Evolutionary conservation across 306 rosid genomes (phyloP).

Genomic region (Myrica gale): DNA sequence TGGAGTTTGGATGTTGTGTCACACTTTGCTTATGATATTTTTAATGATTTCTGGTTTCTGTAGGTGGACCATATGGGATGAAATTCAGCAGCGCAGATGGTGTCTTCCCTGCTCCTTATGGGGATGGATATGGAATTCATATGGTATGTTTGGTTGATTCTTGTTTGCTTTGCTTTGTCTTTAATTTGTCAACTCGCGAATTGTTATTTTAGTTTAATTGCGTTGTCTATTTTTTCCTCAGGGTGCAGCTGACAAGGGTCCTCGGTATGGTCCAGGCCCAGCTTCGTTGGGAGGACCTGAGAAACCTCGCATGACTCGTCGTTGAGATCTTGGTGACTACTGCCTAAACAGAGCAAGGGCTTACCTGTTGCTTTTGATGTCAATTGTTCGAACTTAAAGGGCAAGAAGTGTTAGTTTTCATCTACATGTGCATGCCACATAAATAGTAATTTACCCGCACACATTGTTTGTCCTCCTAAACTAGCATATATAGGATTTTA

Average conservation of each 20-base stretch:
- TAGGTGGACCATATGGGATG: constrained; percentile 73
- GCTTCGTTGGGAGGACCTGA: constrained; percentile 66
- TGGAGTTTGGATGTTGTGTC: constrained; percentile 9
- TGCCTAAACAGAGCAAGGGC: constrained; percentile 32
- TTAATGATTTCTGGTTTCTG: constrained; percentile 33
- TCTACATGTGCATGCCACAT: constrained; percentile 43
- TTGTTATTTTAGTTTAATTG: constrained; percentile 14
- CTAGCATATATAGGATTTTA: constrained; percentile 44
- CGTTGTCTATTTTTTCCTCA: constrained; percentile 30
- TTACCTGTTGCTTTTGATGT: constrained; percentile 30
- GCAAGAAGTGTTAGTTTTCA: constrained; percentile 39
- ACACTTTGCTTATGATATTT: not conserved
- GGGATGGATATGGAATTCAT: constrained; percentile 68
- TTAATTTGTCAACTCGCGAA: no score
- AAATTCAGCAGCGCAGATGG: constrained; percentile 54
- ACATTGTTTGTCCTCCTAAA: constrained; percentile 41
- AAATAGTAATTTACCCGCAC: constrained; percentile 41
- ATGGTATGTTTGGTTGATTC: constrained; percentile 39
- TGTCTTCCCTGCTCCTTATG: constrained; percentile 49
- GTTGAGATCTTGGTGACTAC: constrained; percentile 42
- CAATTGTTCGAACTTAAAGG: constrained; percentile 27
- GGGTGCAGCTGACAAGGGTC: constrained; percentile 64
- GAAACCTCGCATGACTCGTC: constrained; percentile 67
- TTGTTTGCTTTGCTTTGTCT: not conserved
- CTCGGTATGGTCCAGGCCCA: constrained; percentile 55